Base-by-base conservation (phyloP, 2,329 filamentous ascomycete genomes). In the Colletotrichum neosansevieriae region DNA sequence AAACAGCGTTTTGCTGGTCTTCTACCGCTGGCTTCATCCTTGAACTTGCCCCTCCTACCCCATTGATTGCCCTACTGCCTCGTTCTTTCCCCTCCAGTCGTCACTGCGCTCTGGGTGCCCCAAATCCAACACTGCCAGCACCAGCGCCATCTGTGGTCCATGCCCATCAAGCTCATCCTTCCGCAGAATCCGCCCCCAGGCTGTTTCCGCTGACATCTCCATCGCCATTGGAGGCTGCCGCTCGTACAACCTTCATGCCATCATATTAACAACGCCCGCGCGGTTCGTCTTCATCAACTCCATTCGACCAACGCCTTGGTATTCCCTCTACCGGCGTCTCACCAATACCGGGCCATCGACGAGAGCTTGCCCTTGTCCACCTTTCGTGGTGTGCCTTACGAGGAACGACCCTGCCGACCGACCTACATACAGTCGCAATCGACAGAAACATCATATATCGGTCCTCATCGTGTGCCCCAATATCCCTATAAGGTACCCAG, bases 31-130 rank as follows among this genome's bases (percentile, higher is more conserved):
- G 54, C 65, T 64, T 65, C 62, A 68, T 68, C 65, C 65, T 59
- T 64, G 65, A 50, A 54, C 40, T 3, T 47, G 49, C 61, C 65
- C 65, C 60, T 59, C 65, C 44, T 65, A 50, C 49, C 61, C 65
- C 49, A 38, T 65, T 59, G 61, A 65, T 56, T 65, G 65, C 61
- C 61, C 60, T 58, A 53, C 54, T 65, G 60, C 53, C 32, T 65
- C 60, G 54, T 58, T 47, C 34, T 24, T 29, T 10, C 53, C 59
- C 59, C 59, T 65, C 54, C 65, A 65, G 47, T 68, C 54, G 56
- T 54, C 19, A 51, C 40, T 47, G 63, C 36, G 24, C 53, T 58
- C 42, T 45, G 13, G 15, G 17, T 51, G 49, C 49, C 49, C 51
- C 29, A 34, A 47, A 57, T 45, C 63, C 63, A 67, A 58, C 36